phyloP scores from a whole-genome alignment of 108 stramenopile species.

The Ochromonas danica region DNA sequence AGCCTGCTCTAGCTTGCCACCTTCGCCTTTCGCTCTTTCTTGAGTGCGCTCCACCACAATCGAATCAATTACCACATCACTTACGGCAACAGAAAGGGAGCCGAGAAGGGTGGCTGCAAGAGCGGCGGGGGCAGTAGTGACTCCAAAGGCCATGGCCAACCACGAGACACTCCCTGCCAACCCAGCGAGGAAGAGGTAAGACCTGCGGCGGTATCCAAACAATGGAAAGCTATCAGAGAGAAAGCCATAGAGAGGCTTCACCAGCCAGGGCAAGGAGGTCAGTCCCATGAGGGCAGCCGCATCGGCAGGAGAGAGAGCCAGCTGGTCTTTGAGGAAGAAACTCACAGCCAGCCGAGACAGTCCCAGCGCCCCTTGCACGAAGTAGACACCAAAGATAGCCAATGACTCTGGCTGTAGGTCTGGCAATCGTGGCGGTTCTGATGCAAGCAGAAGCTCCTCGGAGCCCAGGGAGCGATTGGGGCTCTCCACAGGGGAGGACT shows the following conservation, averaged over 20 bases:
- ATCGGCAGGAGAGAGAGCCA: conserved; percentile 84
- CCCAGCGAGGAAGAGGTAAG: conserved; percentile 73
- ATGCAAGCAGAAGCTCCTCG: too few relatives aligned
- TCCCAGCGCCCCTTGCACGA: conserved; percentile 90
- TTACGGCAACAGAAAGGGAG: conserved; percentile 74
- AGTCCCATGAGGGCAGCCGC: conserved; percentile 78
- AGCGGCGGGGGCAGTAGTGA: not conserved
- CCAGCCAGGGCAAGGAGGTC: conserved; percentile 82
- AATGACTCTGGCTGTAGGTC: conserved; percentile 75
- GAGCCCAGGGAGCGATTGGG: too few relatives aligned
- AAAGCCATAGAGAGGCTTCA: conserved; percentile 88
- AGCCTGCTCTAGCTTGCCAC: conserved; percentile 33
- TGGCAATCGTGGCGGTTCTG: too few relatives aligned
- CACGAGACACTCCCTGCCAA: conserved; percentile 62
- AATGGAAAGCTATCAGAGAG: conserved; percentile 79
- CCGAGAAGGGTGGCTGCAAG: conserved; percentile 50
- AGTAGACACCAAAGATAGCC: conserved; percentile 84
- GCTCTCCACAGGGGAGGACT: too few relatives aligned
- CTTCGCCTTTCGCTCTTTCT: conserved; percentile 62
- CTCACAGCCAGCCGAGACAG: conserved; percentile 84
- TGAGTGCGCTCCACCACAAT: conserved; percentile 83
- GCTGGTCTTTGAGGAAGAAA: conserved; percentile 86
- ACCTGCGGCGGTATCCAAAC: conserved; percentile 76
- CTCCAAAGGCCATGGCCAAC: conserved; percentile 54
- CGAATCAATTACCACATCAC: conserved; percentile 92